Conservation (phyloP, 169 alveolate species). For the Cystoisospora suis region DNA sequence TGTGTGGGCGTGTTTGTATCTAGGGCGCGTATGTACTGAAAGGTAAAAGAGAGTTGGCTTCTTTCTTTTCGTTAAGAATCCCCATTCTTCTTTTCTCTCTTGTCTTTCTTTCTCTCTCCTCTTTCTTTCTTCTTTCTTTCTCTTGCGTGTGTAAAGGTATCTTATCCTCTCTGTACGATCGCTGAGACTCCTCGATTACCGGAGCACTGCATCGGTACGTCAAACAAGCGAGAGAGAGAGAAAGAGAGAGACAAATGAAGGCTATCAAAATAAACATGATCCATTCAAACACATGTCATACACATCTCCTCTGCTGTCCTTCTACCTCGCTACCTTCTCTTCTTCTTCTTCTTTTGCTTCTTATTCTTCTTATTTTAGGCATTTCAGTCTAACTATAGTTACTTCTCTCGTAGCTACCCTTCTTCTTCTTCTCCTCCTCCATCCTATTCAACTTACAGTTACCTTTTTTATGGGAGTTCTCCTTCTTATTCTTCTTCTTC, state of each 20-base stretch:
- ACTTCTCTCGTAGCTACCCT: no score
- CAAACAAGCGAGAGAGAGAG: neutral
- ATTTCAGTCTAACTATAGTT: no score
- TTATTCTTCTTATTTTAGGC: neutral
- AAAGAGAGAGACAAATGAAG: neutral
- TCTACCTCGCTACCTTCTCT: neutral
- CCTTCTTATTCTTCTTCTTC: no score
- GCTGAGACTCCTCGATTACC: slow-evolving; percentile 98
- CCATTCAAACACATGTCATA: neutral
- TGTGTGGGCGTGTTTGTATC: no score
- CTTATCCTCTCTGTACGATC: slow-evolving; percentile 97
- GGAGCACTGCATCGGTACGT: slow-evolving; percentile 94
- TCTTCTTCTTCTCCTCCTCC: no score
- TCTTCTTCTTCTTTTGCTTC: neutral
- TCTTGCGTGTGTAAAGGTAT: slow-evolving; percentile 27
- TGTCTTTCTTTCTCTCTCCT: neutral
- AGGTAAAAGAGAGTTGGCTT: no score
- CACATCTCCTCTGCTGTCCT: neutral
- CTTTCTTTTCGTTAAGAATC: neutral
- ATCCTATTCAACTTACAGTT: no score
- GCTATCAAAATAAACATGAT: neutral
- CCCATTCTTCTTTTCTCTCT: neutral
- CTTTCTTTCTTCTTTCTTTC: neutral
- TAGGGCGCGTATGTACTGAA: no score
- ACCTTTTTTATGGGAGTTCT: no score